Evolutionary conservation across 169 alveolate genomes (phyloP), one percentile per base, ranked within the genome.

Genomic region (Plasmodium reichenowi): DNA sequence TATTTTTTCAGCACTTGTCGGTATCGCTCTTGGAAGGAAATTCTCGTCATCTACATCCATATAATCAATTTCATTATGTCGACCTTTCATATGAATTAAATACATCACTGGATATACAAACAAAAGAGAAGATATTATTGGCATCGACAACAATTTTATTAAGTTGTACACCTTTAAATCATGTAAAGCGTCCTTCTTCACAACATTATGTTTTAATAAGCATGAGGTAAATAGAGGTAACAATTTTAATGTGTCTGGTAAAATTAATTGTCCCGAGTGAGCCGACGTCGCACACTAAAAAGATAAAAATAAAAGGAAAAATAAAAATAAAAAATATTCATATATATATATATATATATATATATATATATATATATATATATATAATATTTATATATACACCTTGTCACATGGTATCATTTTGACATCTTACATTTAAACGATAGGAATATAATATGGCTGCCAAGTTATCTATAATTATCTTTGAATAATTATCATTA

Each of bases 241-340:
- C 50, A 92, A 68, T 83, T 96, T 95, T 45, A 96, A 94, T 63
- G 96, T 92, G 52, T 96, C 97, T 43, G 98, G 98, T 22, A 96
- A 93, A 20, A 96, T 94, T 12, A 96, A 94, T 85, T 95, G 97
- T n/a, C 95, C 96, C 20, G 92, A 93, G 10, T 96, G 95, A 5
- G 97, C 94, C 20, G 95, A 74, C 71, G 94, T 71, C 22, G 95
- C 95, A 52, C 94, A 88, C 93, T 93, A 78, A 43, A 83, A 73
- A 59, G 17, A 17, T 6, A 20, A 32, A 72, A 52, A 72, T 17
- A 54, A 29, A 24, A 22, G n/a, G 10, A 1, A 52, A 24, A 52
- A 1, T 12, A 10, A 72, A 2, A 32, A 9, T n/a, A 48, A 20
- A 17, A 13, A 10, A 52, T 52, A 52, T 15, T 0, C 13, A 54